Conservation (phyloP, 352 stramenopile species). For the Phytophthora ramorum region DNA sequence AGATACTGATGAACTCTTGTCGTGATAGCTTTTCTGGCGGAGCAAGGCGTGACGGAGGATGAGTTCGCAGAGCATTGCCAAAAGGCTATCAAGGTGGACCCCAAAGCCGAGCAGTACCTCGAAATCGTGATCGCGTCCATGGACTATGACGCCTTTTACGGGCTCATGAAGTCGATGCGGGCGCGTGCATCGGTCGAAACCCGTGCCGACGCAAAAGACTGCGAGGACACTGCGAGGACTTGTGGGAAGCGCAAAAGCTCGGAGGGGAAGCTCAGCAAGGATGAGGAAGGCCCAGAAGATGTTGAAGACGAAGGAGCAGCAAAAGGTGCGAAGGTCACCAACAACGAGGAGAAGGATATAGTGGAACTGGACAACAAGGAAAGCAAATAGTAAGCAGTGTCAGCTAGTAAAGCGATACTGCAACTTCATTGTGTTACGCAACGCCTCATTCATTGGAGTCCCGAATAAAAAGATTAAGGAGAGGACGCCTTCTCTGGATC, state of each 20-base stretch:
- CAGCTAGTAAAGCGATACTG: background rate
- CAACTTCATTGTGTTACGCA: constrained; percentile 9
- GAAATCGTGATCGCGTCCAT: constrained; percentile 83
- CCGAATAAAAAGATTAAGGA: constrained; percentile 17
- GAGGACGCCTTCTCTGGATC: background rate
- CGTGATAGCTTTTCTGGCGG: constrained; percentile 55
- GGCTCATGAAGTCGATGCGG: constrained; percentile 80
- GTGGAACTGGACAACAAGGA: constrained; percentile 30
- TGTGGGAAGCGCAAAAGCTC: constrained; percentile 30
- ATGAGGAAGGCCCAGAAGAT: constrained; percentile 32
- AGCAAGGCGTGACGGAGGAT: constrained; percentile 58
- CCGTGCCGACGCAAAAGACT: constrained; percentile 43
- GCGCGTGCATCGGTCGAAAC: constrained; percentile 55
- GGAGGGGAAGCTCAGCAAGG: constrained; percentile 37
- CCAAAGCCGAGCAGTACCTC: constrained; percentile 70
- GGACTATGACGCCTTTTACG: constrained; percentile 78
- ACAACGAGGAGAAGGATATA: constrained; percentile 28
- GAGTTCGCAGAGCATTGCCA: constrained; percentile 66
- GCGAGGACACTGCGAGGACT: constrained; percentile 3
- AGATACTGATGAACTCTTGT: background rate
- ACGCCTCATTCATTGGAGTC: constrained; percentile 2
- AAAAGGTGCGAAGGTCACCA: constrained; percentile 26
- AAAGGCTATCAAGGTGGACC: constrained; percentile 61
- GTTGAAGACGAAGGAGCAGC: constrained; percentile 27
- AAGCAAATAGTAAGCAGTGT: constrained; percentile 19